These are phyloP conservation scores for Crotalaria pallida DNA, from an alignment of 306 rosid genomes.

Conservation along the genomic window DNA sequence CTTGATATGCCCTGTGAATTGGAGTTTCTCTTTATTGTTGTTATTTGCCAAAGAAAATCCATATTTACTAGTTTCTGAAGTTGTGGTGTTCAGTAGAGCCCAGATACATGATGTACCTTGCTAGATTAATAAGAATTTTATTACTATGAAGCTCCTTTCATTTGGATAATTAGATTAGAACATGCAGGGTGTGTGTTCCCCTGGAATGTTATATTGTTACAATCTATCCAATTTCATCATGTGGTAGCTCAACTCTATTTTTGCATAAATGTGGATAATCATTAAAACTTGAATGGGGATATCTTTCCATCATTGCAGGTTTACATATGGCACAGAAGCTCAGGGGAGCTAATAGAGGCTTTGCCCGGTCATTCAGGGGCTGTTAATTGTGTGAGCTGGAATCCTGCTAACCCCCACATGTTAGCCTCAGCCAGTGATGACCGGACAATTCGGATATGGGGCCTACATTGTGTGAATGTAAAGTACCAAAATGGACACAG, in stretches of 20 bases:
- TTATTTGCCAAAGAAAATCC: not conserved
- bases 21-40: not conserved
- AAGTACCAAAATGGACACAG: conserved; percentile 51
- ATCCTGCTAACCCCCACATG: conserved; percentile 92
- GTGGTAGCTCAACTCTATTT: not conserved
- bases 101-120: not conserved
- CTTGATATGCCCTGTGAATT: not conserved
- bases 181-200: not conserved
- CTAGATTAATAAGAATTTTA: conserved; percentile 1
- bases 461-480: conserved; percentile 51
- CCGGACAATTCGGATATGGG: conserved; percentile 94
- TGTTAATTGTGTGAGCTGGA: conserved; percentile 95
- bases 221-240: not conserved
- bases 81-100: conserved; percentile 1
- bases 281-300: conserved; percentile 2
- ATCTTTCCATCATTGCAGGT: conserved; percentile 52
- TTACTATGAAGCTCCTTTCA: not conserved
- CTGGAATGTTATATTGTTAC: not conserved
- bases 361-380: conserved; percentile 95
- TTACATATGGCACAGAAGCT: conserved; percentile 79
- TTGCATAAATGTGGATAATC: not conserved
- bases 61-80: conserved; percentile 4
- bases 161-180: not conserved
- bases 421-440: conserved; percentile 97
- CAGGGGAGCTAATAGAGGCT: conserved; percentile 67